Base-by-base conservation (phyloP, 2,329 filamentous ascomycete genomes). In the Dothistroma septosporum region DNA sequence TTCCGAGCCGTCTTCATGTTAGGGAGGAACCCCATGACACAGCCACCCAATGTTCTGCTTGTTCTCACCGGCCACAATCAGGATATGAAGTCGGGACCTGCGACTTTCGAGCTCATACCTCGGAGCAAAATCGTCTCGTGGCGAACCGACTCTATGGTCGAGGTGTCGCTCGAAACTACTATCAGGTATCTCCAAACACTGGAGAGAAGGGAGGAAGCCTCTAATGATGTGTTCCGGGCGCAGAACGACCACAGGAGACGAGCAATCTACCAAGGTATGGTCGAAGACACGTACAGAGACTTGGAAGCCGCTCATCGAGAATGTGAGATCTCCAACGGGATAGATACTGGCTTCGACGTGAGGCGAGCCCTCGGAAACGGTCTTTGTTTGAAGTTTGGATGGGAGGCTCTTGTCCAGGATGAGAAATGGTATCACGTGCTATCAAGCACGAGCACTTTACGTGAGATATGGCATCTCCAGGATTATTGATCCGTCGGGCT, bases 51-150 rank as follows among this genome's bases (percentile, higher is more conserved):
- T 8, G 57, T 59, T n/a, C 50, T 59, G n/a, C 22, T 59, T 4
- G 50, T 59, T 1, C 33, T 59, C 8, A 59, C 57, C 4, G 49
- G 57, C n/a, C 57, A 54, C n/a, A 48, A 48, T 21, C 19, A 59
- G 19, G 57, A 54, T 19, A 44, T 59, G 37, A 48, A 12, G 21
- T 53, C 57, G 9, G 57, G 35, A 1, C 21, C 49, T n/a, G 48
- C 50, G 9, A 54, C 57, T 10, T 59, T 59, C 50, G 37, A 48
- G 10, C 12, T n/a, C n/a, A 54, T 59, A 9, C 33, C 49, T 16
- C 21, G 21, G 19, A 14, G n/a, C n/a, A 32, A 49, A n/a, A 54
- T 59, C 22, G 3, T 59, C 9, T 53, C 48, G 16, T 24, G 21
- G 35, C 9, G 57, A 21, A 37, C 57, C 14, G 35, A 54, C 8